Evolutionary conservation across 2,329 filamentous ascomycete species (phyloP).

Genomic region (Colletotrichum lindemuthianum): DNA sequence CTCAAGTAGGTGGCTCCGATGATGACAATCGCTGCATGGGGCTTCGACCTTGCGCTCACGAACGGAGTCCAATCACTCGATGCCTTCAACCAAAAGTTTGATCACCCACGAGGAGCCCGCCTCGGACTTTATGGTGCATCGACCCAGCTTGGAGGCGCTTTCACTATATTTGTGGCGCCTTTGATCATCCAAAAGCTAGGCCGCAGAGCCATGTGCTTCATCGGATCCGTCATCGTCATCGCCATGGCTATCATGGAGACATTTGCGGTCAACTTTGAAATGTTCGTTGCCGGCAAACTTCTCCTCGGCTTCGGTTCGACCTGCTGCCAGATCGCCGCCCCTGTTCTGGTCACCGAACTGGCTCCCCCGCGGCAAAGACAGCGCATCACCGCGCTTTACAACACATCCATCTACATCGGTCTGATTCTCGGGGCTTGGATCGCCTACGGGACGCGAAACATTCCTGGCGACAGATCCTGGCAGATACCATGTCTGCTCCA

Average conservation of each 20-base stretch:
- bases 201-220: constrained; percentile 12
- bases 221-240: constrained; percentile 20
- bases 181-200: constrained; percentile 28
- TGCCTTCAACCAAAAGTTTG: constrained; percentile 29
- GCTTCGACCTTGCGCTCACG: constrained; percentile 29
- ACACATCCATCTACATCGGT: constrained; percentile 28
- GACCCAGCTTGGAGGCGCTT: constrained; percentile 24
- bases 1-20: neutral
- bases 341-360: constrained; percentile 7
- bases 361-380: neutral
- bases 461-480: constrained; percentile 7
- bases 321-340: constrained; percentile 7
- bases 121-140: constrained; percentile 31
- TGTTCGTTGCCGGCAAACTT: constrained; percentile 13
- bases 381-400: neutral
- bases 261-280: constrained; percentile 7
- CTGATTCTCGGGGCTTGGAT: constrained; percentile 26
- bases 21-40: constrained; percentile 16
- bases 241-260: constrained; percentile 15
- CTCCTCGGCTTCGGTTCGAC: constrained; percentile 13
- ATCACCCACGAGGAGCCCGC: constrained; percentile 17
- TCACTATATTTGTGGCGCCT: constrained; percentile 25
- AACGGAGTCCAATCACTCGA: constrained; percentile 22
- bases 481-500: constrained; percentile 9
- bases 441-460: neutral